phyloP scores from a whole-genome alignment of 23 red algal species.

The Pyropia yezoensis region DNA sequence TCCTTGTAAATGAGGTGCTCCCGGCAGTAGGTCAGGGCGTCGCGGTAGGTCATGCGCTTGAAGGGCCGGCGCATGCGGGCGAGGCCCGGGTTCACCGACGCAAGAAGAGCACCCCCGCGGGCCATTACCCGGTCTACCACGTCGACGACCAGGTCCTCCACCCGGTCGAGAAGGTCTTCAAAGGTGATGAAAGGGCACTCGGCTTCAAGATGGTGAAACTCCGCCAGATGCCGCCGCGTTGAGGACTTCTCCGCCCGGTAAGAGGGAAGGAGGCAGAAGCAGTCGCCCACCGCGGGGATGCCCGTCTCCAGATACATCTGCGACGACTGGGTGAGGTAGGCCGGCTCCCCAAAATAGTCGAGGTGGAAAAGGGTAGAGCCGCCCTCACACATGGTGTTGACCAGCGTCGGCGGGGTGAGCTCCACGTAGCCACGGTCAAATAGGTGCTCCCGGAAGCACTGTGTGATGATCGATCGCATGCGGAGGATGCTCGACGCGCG shows the following conservation, averaged over 20 bases:
- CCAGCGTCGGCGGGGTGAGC: conserved; percentile 82
- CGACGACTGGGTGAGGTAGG: conserved; percentile 80
- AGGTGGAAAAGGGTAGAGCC: conserved; percentile 90
- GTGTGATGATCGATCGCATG: conserved; percentile 80
- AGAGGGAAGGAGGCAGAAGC: conserved; percentile 89
- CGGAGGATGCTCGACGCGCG: conserved; percentile 62
- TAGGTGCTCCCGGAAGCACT: conserved; percentile 96
- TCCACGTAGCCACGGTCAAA: conserved; percentile 85
- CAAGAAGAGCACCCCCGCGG: conserved; percentile 51
- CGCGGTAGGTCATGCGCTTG: conserved; percentile 80
- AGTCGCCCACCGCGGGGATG: conserved; percentile 89
- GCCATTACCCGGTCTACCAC: conserved; percentile 64
- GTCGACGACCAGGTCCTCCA: conserved; percentile 89
- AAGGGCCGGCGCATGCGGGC: conserved; percentile 72
- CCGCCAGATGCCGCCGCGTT: conserved; percentile 89
- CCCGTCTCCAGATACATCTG: conserved; percentile 97
- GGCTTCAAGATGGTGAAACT: conserved; percentile 98
- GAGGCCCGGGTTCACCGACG: conserved; percentile 44
- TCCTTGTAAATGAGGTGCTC: conserved; percentile 96
- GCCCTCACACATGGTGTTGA: conserved; percentile 95
- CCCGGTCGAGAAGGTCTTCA: conserved; percentile 66
- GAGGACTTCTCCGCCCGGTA: conserved; percentile 88
- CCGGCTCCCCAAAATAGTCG: conserved; percentile 83
- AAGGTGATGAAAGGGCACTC: conserved; percentile 94
- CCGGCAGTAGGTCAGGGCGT: conserved; percentile 85